Base-by-base conservation (phyloP, 2,329 filamentous ascomycete genomes). In the Venturia oleaginea region DNA sequence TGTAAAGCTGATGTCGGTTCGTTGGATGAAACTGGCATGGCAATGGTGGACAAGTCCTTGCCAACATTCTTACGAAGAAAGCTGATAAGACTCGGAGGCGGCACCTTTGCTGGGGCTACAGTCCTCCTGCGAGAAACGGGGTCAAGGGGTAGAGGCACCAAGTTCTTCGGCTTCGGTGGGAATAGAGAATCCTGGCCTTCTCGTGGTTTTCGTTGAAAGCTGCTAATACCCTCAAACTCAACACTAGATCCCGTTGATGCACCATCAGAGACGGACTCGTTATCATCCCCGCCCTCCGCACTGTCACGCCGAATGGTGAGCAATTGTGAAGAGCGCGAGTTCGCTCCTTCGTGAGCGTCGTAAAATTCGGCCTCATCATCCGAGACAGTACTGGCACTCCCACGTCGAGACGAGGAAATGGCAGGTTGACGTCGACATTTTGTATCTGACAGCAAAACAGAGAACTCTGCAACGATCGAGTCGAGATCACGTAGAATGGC, bases 51-150 rank as follows among this genome's bases (percentile, higher is more conserved):
- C 60, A 99, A 80, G 75, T 99, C 94, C 76, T 99, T 99, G 72
- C 94, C 94, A 11, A 97, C 94, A 70, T 99, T 99, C 76, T 97
- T 99, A 69, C 94, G 87, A 38, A 97, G 82, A 74, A 97, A 96
- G 0, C 91, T 90, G 68, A 99, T 96, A 63, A 99, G 80, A 73
- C 91, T 96, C 0, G 94, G 94, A 0, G 94, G 94, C 65, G 86
- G 80, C 17, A 92, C 86, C 34, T 87, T 91, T 7, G 92, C 86
- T 1, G 89, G 81, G 3, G 86, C 83, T 19, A 99, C 85, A 0
- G 85, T 87, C 7, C 78, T 81, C 65, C 94, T 85, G 40, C 94
- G 86, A 46, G 81, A 76, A 2, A 95, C 81, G 0, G 77, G 70
- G 5, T 83, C 81, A 34, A 96, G 79, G 0, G 94, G 93, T 19